A percentile compares a stretch with the other conserved stretches of the same genome.
These are phyloP conservation scores for Suhomyces bribrorum DNA, from an alignment of 1,139 yeast genomes.

Conservation along the genomic window DNA sequence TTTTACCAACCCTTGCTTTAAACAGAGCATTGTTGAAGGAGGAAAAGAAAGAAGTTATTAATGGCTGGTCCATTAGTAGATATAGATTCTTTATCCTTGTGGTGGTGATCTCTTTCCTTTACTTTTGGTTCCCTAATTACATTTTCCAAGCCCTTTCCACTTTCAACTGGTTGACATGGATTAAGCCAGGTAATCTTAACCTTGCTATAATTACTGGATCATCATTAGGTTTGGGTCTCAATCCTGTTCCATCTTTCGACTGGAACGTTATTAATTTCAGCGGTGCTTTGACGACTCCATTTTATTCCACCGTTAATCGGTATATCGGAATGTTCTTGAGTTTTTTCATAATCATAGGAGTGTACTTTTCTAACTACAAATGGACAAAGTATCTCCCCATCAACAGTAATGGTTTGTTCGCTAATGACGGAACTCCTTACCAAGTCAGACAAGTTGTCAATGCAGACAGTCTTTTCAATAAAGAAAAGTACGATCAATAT, in stretches of 20 bases:
- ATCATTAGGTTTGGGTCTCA: constrained; percentile 19
- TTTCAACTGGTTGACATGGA: constrained; percentile 26
- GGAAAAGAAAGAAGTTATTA: constrained; percentile 18
- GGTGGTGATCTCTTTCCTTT: constrained; percentile 17
- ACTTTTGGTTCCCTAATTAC: constrained; percentile 23
- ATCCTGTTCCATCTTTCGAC: constrained; percentile 22
- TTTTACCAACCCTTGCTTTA: constrained; percentile 23
- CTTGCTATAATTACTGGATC: constrained; percentile 21
- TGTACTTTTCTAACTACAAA: constrained; percentile 23
- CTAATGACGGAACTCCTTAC: constrained; percentile 19
- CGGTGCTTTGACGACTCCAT: constrained; percentile 15
- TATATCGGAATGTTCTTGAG: constrained; percentile 39
- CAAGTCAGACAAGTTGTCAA: constrained; percentile 17
- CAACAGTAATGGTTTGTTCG: constrained; percentile 17
- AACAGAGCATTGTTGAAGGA: constrained; percentile 21
- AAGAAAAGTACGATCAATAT: constrained; percentile 21
- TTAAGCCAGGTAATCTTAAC: constrained; percentile 20
- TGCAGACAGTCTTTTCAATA: constrained; percentile 16
- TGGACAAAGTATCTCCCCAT: constrained; percentile 22
- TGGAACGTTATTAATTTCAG: constrained; percentile 17
- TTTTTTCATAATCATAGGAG: constrained; percentile 34
- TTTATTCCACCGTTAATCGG: constrained; percentile 38
- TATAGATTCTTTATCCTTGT: constrained; percentile 18
- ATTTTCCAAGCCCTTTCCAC: constrained; percentile 18
- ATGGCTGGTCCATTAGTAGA: constrained; percentile 23